Conservation (phyloP, 768 basidiomycete genomes). For the Termitomyces sp. region DNA sequence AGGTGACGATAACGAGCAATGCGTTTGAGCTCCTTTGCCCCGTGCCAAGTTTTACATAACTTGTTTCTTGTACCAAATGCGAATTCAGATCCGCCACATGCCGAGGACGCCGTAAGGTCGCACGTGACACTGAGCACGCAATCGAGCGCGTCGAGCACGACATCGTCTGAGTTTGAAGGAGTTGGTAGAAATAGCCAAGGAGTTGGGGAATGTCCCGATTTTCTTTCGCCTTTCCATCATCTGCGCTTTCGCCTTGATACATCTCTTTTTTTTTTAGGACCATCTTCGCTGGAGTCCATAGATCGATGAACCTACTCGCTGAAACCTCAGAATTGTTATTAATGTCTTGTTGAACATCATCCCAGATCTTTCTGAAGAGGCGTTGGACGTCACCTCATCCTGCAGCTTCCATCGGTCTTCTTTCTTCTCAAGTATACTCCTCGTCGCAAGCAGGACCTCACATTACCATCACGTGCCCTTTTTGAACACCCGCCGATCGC, state of each 20-base stretch:
- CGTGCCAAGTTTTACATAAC: too few relatives aligned
- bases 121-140: conserved; percentile 16
- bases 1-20: not conserved
- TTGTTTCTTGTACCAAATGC: too few relatives aligned
- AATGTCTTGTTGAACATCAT: not conserved
- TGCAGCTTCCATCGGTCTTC: not conserved
- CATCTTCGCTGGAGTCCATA: not conserved
- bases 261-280: not conserved
- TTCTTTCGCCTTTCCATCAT: conserved; percentile 1
- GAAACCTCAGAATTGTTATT: not conserved
- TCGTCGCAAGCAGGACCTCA: not conserved
- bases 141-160: conserved; percentile 29
- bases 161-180: conserved; percentile 38
- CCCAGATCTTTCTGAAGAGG: not conserved
- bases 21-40: too few relatives aligned
- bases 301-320: not conserved
- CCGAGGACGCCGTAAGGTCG: not conserved
- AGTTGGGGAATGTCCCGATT: conserved; percentile 3
- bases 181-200: conserved; percentile 22
- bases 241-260: not conserved
- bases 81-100: not conserved
- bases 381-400: not conserved
- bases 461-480: not conserved
- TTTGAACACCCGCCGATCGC: not conserved
- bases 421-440: not conserved